phyloP scores from a whole-genome alignment of 306 rosid species.

The Crotalaria pallida region DNA sequence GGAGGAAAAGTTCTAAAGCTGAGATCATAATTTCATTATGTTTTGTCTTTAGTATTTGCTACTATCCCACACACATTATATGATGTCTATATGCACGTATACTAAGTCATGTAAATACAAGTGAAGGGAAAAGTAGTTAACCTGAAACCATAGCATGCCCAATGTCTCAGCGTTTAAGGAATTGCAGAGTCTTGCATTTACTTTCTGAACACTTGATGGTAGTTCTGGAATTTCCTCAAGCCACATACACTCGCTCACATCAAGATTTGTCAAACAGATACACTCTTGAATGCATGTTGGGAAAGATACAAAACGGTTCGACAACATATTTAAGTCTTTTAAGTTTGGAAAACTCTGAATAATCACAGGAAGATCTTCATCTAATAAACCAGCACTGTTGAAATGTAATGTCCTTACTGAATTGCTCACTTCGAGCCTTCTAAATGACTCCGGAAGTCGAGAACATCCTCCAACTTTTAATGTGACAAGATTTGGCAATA shows the following conservation, averaged over 20 bases:
- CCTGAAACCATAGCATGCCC: neutral
- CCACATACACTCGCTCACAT: neutral
- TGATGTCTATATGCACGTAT: too few relatives aligned
- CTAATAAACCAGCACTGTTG: neutral
- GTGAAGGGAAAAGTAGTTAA: neutral
- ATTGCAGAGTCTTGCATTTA: neutral
- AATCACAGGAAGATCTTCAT: neutral
- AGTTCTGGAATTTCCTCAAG: neutral
- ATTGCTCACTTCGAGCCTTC: neutral
- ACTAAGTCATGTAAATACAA: neutral
- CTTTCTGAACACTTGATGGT: neutral
- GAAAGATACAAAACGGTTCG: neutral
- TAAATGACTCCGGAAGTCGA: neutral
- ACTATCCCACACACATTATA: too few relatives aligned
- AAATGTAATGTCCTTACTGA: neutral
- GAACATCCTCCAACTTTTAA: neutral
- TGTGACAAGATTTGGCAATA: neutral
- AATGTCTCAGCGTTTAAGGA: neutral
- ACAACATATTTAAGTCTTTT: neutral
- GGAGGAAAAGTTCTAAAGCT: too few relatives aligned
- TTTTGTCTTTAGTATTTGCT: too few relatives aligned
- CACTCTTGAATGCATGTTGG: neutral
- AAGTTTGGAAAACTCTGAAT: neutral
- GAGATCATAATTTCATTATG: too few relatives aligned
- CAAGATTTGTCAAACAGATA: neutral